Base-by-base conservation (phyloP, 345 rosid genomes). In the Aquilaria sinensis region DNA sequence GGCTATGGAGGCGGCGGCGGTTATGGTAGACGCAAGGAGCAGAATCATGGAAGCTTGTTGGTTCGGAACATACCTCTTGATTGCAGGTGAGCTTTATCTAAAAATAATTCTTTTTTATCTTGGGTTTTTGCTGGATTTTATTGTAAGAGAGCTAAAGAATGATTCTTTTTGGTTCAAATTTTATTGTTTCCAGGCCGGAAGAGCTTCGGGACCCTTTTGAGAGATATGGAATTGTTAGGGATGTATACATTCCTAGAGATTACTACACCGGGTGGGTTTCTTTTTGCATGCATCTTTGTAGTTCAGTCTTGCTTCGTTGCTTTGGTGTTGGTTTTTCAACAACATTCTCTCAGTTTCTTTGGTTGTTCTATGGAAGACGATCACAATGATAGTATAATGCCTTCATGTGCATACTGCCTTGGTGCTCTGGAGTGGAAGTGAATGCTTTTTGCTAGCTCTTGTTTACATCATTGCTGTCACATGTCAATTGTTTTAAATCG, bases 41-140 rank as follows among this genome's bases (percentile, higher is more conserved):
- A 81, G 47, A 78, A 70, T 41, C 80, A 74, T 31, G 95, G 98
- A 66, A 93, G 97, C 72, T 90, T 90, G 45, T 70, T 93, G 80
- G 95, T 94, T 72, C 85, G 99, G 30, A 94, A 94, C 68, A 86
- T 94, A 71, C 95, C 99, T 64, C 80, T 86, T 23, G 96, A 90
- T 79, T 90, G 96, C 88, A 81, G 99, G 97, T 94, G 31, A 66
- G 32, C 54, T 43, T 31, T 58, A 61, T 57, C 23, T 51, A 16
- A 12, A 7, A 2, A 58, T 12, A 6, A 5, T n/a, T 67, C 46
- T 63, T 37, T 12, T 48, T 32, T 29, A 14, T 12, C 6, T 5
- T 55, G 23, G 23, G 31, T 45, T 60, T 9, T 12, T 16, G 31
- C 4, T 53, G 57, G 12, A 31, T 53, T 52, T 52, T 8, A 16